phyloP scores from a whole-genome alignment of 352 stramenopile species.

The Peronospora farinosa region DNA sequence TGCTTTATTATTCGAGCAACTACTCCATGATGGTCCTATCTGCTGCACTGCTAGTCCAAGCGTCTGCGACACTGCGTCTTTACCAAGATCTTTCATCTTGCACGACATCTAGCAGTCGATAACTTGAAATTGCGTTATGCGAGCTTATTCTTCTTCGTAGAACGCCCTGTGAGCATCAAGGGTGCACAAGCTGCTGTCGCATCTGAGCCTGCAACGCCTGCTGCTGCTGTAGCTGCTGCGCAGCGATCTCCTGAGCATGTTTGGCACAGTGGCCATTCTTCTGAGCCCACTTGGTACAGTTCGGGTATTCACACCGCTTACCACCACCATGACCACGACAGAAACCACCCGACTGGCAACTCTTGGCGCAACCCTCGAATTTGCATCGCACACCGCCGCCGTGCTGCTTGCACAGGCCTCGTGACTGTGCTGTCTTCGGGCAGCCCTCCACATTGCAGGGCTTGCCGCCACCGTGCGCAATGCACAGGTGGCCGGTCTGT shows the following conservation, averaged over 20 bases:
- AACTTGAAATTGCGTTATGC: conserved; percentile 1
- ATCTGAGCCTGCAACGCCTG: conserved; percentile 37
- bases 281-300: conserved; percentile 85
- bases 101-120: conserved; percentile 10
- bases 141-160: conserved; percentile 11
- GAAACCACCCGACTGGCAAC: conserved; percentile 78
- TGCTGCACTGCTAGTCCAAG: conserved; percentile 7
- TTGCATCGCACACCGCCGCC: conserved; percentile 81
- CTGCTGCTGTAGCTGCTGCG: conserved; percentile 44
- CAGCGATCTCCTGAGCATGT: conserved; percentile 76
- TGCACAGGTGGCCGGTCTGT: conserved; percentile 80
- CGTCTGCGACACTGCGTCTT: conserved; percentile 11
- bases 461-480: conserved; percentile 78
- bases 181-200: conserved; percentile 33
- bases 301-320: conserved; percentile 78
- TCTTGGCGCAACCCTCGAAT: conserved; percentile 84
- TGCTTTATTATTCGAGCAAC: conserved; percentile 27
- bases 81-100: conserved; percentile 5
- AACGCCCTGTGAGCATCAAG: conserved; percentile 14
- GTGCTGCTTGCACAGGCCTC: conserved; percentile 81
- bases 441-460: conserved; percentile 81
- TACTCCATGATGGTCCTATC: conserved; percentile 17
- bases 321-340: conserved; percentile 77
- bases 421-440: conserved; percentile 79
- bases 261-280: conserved; percentile 85